phyloP scores from a whole-genome alignment of 441 rosid species.

The Erodium texanum region DNA sequence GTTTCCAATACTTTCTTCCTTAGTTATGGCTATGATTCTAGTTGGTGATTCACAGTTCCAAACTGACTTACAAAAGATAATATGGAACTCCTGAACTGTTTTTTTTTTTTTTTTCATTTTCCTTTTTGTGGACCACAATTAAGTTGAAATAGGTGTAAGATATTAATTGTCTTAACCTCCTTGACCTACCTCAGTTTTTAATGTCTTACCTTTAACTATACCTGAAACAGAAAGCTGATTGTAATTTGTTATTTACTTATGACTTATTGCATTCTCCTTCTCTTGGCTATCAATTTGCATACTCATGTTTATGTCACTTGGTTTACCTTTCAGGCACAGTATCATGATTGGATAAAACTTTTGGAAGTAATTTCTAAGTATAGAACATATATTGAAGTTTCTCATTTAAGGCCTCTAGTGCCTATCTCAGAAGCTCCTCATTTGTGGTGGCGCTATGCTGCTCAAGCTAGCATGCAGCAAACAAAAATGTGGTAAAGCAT shows the following conservation, averaged over 20 bases:
- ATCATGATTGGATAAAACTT: slow-evolving; percentile 94
- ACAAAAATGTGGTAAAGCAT: slow-evolving; percentile 65
- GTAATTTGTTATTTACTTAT: too few species aligned
- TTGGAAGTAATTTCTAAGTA: slow-evolving; percentile 85
- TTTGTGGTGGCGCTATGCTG: slow-evolving; percentile 94
- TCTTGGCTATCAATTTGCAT: slow-evolving; percentile 18
- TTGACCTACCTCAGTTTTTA: background rate
- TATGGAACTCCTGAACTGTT: background rate
- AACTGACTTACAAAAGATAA: background rate
- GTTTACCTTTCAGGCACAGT: slow-evolving; percentile 60
- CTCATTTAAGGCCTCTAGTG: slow-evolving; percentile 80
- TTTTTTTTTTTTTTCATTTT: background rate
- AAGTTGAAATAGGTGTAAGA: background rate
- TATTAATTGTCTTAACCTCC: background rate
- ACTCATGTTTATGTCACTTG: slow-evolving; percentile 15
- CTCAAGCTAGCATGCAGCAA: slow-evolving; percentile 77
- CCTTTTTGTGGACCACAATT: background rate
- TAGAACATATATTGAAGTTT: slow-evolving; percentile 70
- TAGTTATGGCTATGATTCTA: background rate
- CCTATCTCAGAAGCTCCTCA: slow-evolving; percentile 53
- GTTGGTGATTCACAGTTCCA: background rate
- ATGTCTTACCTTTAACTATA: background rate
- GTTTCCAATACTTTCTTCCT: slow-evolving; percentile 24
- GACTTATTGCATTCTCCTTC: too few species aligned
- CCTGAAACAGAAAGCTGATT: too few species aligned